Percentiles rank a stretch among this genome's conserved stretches.
Evolutionary conservation across 1,284 basidiomycete species (phyloP).

Genomic region (Puccinia novopanici): DNA sequence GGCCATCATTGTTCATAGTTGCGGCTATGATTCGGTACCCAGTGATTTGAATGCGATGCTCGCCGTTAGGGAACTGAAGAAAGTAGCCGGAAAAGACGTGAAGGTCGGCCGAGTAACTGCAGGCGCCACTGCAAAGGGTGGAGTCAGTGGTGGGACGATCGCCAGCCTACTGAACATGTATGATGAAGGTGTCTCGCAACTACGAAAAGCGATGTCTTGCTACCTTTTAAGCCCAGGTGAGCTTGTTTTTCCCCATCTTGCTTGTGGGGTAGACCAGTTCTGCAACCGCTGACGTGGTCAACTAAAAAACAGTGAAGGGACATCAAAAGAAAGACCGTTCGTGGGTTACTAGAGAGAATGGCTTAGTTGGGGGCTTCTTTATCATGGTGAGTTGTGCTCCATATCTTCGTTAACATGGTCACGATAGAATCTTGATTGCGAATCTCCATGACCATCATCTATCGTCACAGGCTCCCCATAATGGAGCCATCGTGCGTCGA

Average conservation of each 20-base stretch:
- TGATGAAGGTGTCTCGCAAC: constrained; percentile 44
- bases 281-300: neutral
- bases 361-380: constrained; percentile 35
- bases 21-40: constrained; percentile 56
- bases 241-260: neutral
- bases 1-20: constrained; percentile 53
- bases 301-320: constrained; percentile 18
- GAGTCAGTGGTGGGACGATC: constrained; percentile 54
- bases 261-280: neutral
- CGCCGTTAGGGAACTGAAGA: constrained; percentile 54
- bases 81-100: constrained; percentile 50
- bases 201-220: constrained; percentile 37
- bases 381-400: constrained; percentile 28
- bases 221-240: constrained; percentile 42
- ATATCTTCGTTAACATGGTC: neutral
- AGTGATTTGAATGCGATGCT: constrained; percentile 53
- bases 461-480: constrained; percentile 52
- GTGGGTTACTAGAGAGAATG: constrained; percentile 33
- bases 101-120: constrained; percentile 53
- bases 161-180: constrained; percentile 51
- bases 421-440: neutral
- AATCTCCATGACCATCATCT: neutral
- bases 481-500: constrained; percentile 54
- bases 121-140: constrained; percentile 52
- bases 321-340: constrained; percentile 14